phyloP scores from a whole-genome alignment of 2,329 filamentous ascomycete species.

The Paracorniculantispora psalliotae region DNA sequence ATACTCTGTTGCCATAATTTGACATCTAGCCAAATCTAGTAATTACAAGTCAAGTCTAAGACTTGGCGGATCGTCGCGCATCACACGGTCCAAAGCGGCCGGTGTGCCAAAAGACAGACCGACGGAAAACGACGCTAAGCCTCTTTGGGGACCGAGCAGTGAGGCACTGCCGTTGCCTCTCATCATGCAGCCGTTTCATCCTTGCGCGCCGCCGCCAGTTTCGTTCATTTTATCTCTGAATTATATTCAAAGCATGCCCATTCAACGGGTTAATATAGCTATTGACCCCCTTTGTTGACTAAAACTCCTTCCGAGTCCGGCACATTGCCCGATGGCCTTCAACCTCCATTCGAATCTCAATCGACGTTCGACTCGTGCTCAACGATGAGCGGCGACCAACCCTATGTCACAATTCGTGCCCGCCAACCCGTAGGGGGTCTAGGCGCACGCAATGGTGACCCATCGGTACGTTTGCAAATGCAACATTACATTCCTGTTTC shows the following conservation, averaged over 20 bases:
- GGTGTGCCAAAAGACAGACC: conserved; percentile 15
- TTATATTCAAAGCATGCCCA: background rate
- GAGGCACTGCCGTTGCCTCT: conserved; percentile 1
- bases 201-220: background rate
- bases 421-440: conserved; percentile 40
- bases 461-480: conserved; percentile 37
- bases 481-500: background rate
- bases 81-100: conserved; percentile 7
- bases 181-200: background rate
- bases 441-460: conserved; percentile 44
- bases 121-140: conserved; percentile 24
- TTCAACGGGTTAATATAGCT: background rate
- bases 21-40: background rate
- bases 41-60: background rate
- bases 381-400: conserved; percentile 38
- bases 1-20: too few species aligned
- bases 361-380: background rate
- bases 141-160: conserved; percentile 30
- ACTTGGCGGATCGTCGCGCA: background rate
- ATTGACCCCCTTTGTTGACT: background rate
- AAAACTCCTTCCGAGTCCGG: background rate
- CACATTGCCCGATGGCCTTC: conserved; percentile 5
- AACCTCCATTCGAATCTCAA: background rate
- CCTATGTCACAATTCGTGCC: conserved; percentile 51
- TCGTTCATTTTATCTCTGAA: background rate